Evolutionary conservation across 208 protist genomes (phyloP).

Genomic region (Lotmaria passim): DNA sequence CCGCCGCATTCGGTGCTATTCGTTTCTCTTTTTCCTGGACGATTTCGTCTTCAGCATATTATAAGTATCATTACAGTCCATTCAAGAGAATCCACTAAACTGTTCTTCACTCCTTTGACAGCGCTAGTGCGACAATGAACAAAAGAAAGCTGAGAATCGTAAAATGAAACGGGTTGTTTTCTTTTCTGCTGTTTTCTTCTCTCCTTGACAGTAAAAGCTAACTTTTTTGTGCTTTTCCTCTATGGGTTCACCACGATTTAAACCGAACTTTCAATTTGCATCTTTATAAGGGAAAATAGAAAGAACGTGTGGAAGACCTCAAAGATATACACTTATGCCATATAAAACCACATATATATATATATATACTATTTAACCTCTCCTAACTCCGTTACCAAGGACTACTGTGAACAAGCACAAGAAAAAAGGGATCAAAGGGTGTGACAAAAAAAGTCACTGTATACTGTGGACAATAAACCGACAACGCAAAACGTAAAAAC

Average conservation of each 20-base stretch:
- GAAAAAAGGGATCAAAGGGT: not conserved
- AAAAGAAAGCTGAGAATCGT: not conserved
- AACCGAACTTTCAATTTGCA: slow-evolving; percentile 7
- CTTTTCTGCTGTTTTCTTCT: not conserved
- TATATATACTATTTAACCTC: slow-evolving; percentile 2
- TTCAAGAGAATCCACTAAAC: no score
- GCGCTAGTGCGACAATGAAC: no score
- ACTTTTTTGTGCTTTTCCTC: not conserved
- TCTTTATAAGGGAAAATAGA: not conserved
- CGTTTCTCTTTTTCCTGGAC: no score
- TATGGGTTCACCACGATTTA: not conserved
- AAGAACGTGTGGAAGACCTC: not conserved
- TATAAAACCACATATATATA: not conserved
- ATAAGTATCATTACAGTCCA: no score
- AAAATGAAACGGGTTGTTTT: slow-evolving; percentile 15
- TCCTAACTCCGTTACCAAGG: not conserved
- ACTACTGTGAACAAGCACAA: slow-evolving; percentile 19
- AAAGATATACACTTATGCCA: slow-evolving; percentile 10
- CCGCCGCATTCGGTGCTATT: no score
- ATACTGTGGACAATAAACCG: not conserved
- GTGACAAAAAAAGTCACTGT: not conserved
- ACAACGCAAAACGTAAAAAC: not conserved
- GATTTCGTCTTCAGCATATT: no score
- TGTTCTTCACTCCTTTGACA: no score
- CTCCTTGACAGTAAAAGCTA: not conserved